Conservation (phyloP, 2,329 filamentous ascomycete genomes). For the Phialemonium atrogriseum region DNA sequence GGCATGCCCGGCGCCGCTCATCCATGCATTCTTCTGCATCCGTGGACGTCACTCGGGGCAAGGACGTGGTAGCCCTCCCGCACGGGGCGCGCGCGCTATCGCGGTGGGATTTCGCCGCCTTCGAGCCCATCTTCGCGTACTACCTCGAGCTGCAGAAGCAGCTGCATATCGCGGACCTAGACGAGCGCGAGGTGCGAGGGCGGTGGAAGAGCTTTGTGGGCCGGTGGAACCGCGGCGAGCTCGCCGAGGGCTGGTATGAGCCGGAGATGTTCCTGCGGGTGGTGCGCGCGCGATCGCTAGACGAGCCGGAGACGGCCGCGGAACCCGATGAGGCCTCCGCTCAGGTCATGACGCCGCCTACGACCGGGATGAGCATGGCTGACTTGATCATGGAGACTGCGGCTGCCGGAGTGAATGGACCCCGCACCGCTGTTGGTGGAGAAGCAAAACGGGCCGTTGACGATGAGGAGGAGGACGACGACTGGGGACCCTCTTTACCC, state of each 20-base stretch:
- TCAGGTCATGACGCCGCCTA: slow-evolving; percentile 8
- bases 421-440: slow-evolving; percentile 7
- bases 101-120: slow-evolving; percentile 58
- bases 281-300: slow-evolving; percentile 32
- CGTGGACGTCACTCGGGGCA: no score
- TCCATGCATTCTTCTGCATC: no score
- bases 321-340: slow-evolving; percentile 4
- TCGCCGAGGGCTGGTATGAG: slow-evolving; percentile 91
- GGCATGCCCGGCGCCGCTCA: slow-evolving; percentile 14
- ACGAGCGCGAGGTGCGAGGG: slow-evolving; percentile 67
- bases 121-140: slow-evolving; percentile 66
- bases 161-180: slow-evolving; percentile 58
- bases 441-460: slow-evolving; percentile 24
- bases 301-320: slow-evolving; percentile 21
- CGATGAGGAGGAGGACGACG: slow-evolving; percentile 49
- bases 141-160: slow-evolving; percentile 88
- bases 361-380: slow-evolving; percentile 8
- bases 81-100: slow-evolving; percentile 56
- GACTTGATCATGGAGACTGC: slow-evolving; percentile 5
- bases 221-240: slow-evolving; percentile 86
- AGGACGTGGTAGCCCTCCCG: slow-evolving; percentile 44
- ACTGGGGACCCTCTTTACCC: slow-evolving; percentile 42
- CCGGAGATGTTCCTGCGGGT: slow-evolving; percentile 51
- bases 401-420: neutral
- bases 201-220: slow-evolving; percentile 89